phyloP scores from a whole-genome alignment of 2,329 filamentous ascomycete genomes.

The Exophiala phaeomuriformis region DNA sequence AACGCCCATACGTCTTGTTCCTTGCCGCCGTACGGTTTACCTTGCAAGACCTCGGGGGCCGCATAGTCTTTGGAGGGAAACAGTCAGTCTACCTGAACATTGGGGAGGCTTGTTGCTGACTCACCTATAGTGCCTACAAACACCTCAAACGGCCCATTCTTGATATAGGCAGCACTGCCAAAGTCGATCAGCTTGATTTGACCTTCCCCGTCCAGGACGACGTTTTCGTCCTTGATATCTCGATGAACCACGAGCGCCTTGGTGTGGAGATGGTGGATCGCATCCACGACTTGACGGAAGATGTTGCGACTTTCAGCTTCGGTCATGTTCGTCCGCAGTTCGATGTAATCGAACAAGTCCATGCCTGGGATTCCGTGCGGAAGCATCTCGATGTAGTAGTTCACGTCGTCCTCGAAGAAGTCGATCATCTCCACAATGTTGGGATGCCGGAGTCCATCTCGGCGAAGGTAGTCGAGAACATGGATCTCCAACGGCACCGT shows the following conservation, averaged over 20 bases:
- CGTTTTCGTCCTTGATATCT: constrained; percentile 98
- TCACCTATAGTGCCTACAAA: constrained; percentile 97
- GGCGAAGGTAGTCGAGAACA: constrained; percentile 83
- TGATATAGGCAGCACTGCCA: constrained; percentile 95
- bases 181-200: constrained; percentile 97
- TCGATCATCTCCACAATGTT: constrained; percentile 64
- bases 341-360: constrained; percentile 98
- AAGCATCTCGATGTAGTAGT: constrained; percentile 98
- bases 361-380: constrained; percentile 93
- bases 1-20: constrained; percentile 98
- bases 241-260: constrained; percentile 89
- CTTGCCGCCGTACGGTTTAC: constrained; percentile 84
- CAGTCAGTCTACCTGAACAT: neutral
- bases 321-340: constrained; percentile 92
- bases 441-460: constrained; percentile 57
- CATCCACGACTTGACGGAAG: constrained; percentile 84
- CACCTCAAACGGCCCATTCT: constrained; percentile 95
- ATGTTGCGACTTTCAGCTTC: constrained; percentile 90
- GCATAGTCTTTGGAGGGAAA: constrained; percentile 67
- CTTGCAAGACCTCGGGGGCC: constrained; percentile 92
- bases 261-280: constrained; percentile 83
- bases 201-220: constrained; percentile 89
- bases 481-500: constrained; percentile 97
- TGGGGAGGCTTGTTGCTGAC: neutral
- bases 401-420: constrained; percentile 59